A percentile compares a stretch with the other conserved stretches of the same genome.
Conservation (phyloP, 2,329 filamentous ascomycete genomes). For the Amauroascus verrucosus region DNA sequence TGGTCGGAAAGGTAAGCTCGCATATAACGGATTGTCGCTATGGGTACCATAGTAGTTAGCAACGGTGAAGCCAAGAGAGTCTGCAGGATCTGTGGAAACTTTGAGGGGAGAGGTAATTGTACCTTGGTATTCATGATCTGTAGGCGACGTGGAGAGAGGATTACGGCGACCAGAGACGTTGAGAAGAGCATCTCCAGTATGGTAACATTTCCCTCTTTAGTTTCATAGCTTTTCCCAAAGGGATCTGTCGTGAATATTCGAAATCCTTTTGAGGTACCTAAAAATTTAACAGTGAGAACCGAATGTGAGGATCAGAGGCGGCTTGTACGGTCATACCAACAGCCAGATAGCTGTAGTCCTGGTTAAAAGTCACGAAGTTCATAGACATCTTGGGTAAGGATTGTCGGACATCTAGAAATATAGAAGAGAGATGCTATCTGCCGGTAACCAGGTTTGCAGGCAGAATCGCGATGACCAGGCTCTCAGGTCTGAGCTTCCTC, state of each 20-base stretch:
- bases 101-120: constrained; percentile 12
- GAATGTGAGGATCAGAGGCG: not conserved
- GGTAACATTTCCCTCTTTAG: constrained; percentile 86
- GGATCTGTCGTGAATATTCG: constrained; percentile 95
- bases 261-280: constrained; percentile 86
- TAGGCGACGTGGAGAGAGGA: constrained; percentile 79
- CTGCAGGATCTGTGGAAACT: not conserved
- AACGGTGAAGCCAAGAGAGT: constrained; percentile 13
- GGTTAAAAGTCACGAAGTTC: constrained; percentile 99
- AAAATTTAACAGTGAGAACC: constrained; percentile 17
- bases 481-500: not conserved
- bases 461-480: not conserved
- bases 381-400: constrained; percentile 53
- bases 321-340: constrained; percentile 56
- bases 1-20: constrained; percentile 96
- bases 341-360: constrained; percentile 94
- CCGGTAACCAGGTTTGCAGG: not conserved
- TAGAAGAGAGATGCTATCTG: not conserved
- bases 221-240: constrained; percentile 89
- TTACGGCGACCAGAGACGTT: constrained; percentile 87
- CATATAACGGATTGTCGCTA: constrained; percentile 77
- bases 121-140: constrained; percentile 98
- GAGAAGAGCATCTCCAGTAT: constrained; percentile 99
- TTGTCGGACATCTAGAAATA: not conserved
- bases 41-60: not conserved